Conservation (phyloP, 202 grass and related monocot genomes). For the Tripidium arundinaceum region DNA sequence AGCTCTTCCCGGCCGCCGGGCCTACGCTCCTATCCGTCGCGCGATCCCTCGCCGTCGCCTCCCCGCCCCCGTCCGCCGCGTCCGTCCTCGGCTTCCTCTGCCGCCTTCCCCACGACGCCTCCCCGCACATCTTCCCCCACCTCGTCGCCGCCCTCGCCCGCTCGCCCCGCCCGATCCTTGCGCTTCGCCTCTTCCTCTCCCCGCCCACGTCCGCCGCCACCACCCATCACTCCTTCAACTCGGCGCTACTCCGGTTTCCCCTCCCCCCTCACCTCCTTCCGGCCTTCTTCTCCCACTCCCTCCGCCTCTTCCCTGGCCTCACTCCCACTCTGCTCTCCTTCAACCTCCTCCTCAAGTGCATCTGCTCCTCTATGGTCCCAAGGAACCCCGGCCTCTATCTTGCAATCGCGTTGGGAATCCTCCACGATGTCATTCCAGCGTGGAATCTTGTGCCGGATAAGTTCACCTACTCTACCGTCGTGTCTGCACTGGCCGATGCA, state of each 20-base stretch:
- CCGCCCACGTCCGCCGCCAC: not conserved
- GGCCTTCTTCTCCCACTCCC: conserved; percentile 42
- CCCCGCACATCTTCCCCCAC: conserved; percentile 39
- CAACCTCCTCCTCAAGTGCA: conserved; percentile 41
- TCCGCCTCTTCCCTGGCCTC: conserved; percentile 43
- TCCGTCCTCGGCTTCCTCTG: conserved; percentile 40
- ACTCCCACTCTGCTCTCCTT: conserved; percentile 46
- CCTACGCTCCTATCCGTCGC: conserved; percentile 41
- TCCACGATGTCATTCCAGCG: conserved; percentile 46
- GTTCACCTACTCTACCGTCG: conserved; percentile 87
- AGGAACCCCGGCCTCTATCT: conserved; percentile 35
- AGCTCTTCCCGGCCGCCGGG: conserved; percentile 47
- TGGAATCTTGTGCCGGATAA: conserved; percentile 62
- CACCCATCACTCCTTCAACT: conserved; percentile 38
- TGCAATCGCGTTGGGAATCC: conserved; percentile 29
- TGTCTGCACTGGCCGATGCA: conserved; percentile 38
- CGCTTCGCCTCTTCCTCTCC: conserved; percentile 38
- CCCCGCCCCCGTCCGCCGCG: conserved; percentile 8
- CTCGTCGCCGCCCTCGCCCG: conserved; percentile 48
- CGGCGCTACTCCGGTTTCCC: conserved; percentile 38
- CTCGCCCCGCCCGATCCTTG: conserved; percentile 33
- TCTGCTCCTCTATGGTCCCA: conserved; percentile 34
- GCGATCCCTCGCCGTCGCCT: conserved; percentile 17
- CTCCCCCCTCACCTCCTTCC: conserved; percentile 50
- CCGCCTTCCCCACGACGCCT: conserved; percentile 33